phyloP scores from a whole-genome alignment of 2,329 filamentous ascomycete genomes.

The Sclerotinia minor region DNA sequence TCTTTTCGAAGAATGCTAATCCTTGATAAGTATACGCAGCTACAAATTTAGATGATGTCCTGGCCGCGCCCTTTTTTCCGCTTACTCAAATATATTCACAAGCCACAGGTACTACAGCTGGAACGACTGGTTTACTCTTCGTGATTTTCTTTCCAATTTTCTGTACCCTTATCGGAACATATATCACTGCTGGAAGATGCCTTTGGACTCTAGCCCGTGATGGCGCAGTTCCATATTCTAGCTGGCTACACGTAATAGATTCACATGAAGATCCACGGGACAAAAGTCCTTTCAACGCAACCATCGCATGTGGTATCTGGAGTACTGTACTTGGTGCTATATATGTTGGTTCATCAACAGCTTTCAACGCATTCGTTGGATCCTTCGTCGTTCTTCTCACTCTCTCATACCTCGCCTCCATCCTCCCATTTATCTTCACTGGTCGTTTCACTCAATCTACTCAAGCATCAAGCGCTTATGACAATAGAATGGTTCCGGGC shows the following conservation, averaged over 20 bases:
- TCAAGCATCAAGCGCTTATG: conserved; percentile 25
- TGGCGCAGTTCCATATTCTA: conserved; percentile 54
- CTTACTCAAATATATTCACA: conserved; percentile 66
- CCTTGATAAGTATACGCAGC: conserved; percentile 54
- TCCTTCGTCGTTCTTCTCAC: conserved; percentile 57
- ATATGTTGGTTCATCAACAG: conserved; percentile 65
- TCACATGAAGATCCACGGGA: conserved; percentile 45
- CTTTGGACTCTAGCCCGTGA: conserved; percentile 63
- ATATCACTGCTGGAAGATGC: conserved; percentile 61
- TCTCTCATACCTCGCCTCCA: conserved; percentile 61
- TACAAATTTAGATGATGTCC: conserved; percentile 54
- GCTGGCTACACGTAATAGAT: conserved; percentile 51
- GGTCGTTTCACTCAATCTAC: conserved; percentile 39
- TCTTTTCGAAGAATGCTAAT: neutral
- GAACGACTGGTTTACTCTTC: conserved; percentile 53
- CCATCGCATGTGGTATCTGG: conserved; percentile 50
- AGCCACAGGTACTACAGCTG: conserved; percentile 53
- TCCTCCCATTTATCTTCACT: conserved; percentile 57
- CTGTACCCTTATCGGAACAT: conserved; percentile 55
- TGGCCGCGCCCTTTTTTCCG: conserved; percentile 56
- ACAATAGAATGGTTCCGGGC: conserved; percentile 51
- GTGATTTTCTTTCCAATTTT: conserved; percentile 56
- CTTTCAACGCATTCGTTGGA: conserved; percentile 67
- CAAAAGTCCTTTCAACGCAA: conserved; percentile 57
- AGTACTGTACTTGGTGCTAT: conserved; percentile 61